A percentile compares a stretch with the other conserved stretches of the same genome.
Conservation (phyloP, 495 filamentous ascomycete species). For the Amorphotheca resinae region DNA sequence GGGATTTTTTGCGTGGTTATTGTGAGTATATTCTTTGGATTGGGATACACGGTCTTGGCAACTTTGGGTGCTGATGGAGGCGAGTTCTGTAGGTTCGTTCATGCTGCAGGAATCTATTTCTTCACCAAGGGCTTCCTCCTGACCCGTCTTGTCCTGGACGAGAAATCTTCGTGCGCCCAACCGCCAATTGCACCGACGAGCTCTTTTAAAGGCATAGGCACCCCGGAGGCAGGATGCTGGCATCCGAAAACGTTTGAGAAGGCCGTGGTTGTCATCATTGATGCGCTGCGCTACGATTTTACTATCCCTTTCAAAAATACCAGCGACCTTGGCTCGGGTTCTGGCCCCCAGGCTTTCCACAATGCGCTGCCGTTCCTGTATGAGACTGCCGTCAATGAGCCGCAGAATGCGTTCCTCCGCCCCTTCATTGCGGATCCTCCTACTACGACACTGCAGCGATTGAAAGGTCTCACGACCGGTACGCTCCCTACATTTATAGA, state of each 20-base stretch:
- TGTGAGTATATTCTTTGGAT: conserved; percentile 20
- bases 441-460: conserved; percentile 78
- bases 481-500: conserved; percentile 93
- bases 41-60: too few species aligned
- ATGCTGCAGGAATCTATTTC: conserved; percentile 71
- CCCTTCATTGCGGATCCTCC: conserved; percentile 98
- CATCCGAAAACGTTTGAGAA: conserved; percentile 86
- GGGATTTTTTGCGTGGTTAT: conserved; percentile 40
- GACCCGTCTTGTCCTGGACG: conserved; percentile 77
- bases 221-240: conserved; percentile 70
- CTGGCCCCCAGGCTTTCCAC: conserved; percentile 53
- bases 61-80: background rate
- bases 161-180: conserved; percentile 68
- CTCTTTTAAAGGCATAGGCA: conserved; percentile 24
- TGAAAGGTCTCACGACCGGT: conserved; percentile 92
- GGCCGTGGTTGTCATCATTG: conserved; percentile 82
- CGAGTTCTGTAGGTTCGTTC: conserved; percentile 38
- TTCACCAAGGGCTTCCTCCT: conserved; percentile 97
- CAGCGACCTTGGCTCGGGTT: conserved; percentile 21
- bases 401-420: conserved; percentile 73
- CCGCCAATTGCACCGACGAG: conserved; percentile 44
- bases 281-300: conserved; percentile 94
- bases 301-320: conserved; percentile 60
- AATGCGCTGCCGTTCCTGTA: conserved; percentile 79
- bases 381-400: conserved; percentile 58